Conservation (phyloP, 106 monocot genomes). For the Dioscorea zingiberensis region DNA sequence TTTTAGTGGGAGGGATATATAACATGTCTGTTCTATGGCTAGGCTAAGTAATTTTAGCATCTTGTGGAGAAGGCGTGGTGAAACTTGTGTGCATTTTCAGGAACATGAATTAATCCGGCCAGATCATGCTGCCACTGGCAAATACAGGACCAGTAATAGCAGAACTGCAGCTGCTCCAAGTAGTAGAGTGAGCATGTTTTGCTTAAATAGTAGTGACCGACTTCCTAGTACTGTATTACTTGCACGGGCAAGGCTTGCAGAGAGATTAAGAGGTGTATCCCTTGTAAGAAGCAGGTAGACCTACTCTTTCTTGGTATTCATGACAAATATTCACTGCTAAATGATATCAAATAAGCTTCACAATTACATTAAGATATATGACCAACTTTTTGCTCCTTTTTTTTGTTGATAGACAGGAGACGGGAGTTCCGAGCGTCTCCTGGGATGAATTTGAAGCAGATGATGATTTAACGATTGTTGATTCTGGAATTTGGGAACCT, state of each 20-base stretch:
- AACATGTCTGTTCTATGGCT: neutral
- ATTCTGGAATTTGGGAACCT: slow-evolving; percentile 8
- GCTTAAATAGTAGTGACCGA: slow-evolving; percentile 19
- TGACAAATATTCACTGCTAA: neutral
- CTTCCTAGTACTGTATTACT: slow-evolving; percentile 59
- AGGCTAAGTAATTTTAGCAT: no score
- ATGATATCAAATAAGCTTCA: neutral
- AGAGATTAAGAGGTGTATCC: slow-evolving; percentile 65
- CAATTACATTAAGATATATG: neutral
- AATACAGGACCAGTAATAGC: slow-evolving; percentile 10
- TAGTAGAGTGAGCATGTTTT: slow-evolving; percentile 12
- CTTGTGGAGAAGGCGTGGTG: no score
- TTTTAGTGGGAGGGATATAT: neutral
- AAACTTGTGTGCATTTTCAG: slow-evolving; percentile 13
- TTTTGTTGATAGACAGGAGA: slow-evolving; percentile 20
- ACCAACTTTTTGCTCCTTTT: neutral
- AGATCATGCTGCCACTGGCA: slow-evolving; percentile 7
- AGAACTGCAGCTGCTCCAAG: slow-evolving; percentile 8
- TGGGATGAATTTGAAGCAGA: slow-evolving; percentile 19
- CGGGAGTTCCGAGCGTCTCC: slow-evolving; percentile 2
- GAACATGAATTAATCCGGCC: slow-evolving; percentile 9
- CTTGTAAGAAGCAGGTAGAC: slow-evolving; percentile 44
- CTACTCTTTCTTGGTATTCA: neutral
- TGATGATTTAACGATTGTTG: slow-evolving; percentile 14
- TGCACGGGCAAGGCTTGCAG: slow-evolving; percentile 66